Evolutionary conservation across 257 asterid genomes (phyloP), one percentile per base, ranked within the genome.

Genomic region (Petunia secreta): DNA sequence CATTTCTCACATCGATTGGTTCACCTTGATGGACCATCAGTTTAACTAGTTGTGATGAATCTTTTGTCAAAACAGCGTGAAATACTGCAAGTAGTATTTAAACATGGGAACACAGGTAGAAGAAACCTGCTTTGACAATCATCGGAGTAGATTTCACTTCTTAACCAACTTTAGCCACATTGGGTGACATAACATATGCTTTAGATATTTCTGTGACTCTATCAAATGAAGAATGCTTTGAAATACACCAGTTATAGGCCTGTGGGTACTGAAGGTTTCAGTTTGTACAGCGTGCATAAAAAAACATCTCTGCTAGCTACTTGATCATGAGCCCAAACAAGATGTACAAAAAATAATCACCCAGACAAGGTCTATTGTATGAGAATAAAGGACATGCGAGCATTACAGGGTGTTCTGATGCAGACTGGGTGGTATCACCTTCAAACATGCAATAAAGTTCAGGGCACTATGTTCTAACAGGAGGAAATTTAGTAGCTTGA

Each of bases 261-360:
- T 41, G 75, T 66, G 37, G 53, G 53, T 41, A 67, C 75, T n/a
- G 39, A 15, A 67, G 15, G 16, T n/a, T 43, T 66, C 75, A 67
- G n/a, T 43, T 43, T 41, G 38, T 8, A 67, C 55, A 41, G 52
- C 55, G n/a, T 67, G 38, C 43, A 67, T 38, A 67, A n/a, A n/a
- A 7, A 1, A 53, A 43, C 7, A 67, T 67, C 54, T 67, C 55
- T 67, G 15, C 75, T 41, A 67, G 15, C 36, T 41, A 67, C 54
- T 67, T 67, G 75, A 41, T 43, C 75, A 66, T 5, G 52, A 43
- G 4, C 15, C 75, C 39, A 41, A 43, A 67, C 53, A 41, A 43
- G 25, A 25, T 25, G 25, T 25, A 25, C 25, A 25, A 25, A 25
- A 25, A 25, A 25, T 25, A 25, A n/a, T n/a, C 25, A 25, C 25